Base-by-base conservation (phyloP, 1,139 yeast genomes). In the Candida anutae region DNA sequence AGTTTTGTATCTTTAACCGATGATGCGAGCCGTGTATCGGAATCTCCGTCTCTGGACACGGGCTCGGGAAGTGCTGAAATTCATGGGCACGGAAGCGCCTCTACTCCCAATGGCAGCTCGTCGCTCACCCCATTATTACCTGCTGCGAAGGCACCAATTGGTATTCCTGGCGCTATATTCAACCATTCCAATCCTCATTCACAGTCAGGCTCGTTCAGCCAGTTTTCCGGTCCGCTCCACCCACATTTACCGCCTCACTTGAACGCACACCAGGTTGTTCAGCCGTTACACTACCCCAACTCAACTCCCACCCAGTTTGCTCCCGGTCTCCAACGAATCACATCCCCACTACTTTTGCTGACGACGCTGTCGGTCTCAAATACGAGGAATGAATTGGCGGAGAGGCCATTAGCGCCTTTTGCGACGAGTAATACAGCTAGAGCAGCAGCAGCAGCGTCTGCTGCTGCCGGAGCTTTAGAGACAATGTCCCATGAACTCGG, bases 251-350 rank as follows among this genome's bases (percentile, higher is more conserved):
- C 62, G 16, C 34, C 38, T 9, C 39, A 35, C 30, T 25, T 35
- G 21, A 29, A 35, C 2, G 27, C 36, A 4, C 37, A 34, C 26
- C 29, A 36, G 19, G 67, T 71, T 26, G 68, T 64, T 3, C 69
- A 62, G 40, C 80, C 82, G 9, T 54, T 77, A 26, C 79, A 76
- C 46, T 77, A 76, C 45, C 84, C 84, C 5, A 63, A 74, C 4
- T 74, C 81, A 2, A 75, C 82, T 2, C 84, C 84, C 14, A 70
- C 82, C 2, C 82, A 75, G 43, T 77, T 74, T 59, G 82, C 81
- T 19, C 74, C 80, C 0, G 77, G 77, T 23, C 53, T 76, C 32
- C 72, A 71, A 39, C 51, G 77, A 27, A 76, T 77, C 32, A 77
- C 83, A 0, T 75, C 82, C 9, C 84, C 84, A 0, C 55, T 77